phyloP scores from a whole-genome alignment of 768 basidiomycete genomes.

The Pisolithus marmoratus region DNA sequence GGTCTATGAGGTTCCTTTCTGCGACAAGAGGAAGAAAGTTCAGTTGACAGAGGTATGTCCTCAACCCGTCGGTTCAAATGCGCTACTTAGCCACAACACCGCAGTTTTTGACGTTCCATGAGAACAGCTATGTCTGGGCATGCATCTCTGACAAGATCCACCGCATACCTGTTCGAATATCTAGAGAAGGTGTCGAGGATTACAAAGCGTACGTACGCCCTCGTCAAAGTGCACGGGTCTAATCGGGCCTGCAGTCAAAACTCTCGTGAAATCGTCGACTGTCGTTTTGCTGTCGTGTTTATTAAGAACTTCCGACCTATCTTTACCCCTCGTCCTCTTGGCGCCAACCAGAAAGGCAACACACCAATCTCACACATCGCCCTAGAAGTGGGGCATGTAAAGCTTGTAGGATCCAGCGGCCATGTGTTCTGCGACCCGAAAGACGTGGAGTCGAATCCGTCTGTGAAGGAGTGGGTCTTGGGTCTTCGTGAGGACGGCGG shows the following conservation, averaged over 20 bases:
- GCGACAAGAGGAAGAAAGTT: slow-evolving; percentile 42
- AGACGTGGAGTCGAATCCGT: slow-evolving; percentile 32
- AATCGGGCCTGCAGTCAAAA: slow-evolving; percentile 3
- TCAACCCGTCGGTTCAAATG: background rate
- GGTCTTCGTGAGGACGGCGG: slow-evolving; percentile 55
- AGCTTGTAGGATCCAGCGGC: slow-evolving; percentile 36
- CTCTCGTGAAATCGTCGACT: slow-evolving; percentile 36
- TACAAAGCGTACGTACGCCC: slow-evolving; percentile 35
- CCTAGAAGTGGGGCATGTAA: slow-evolving; percentile 46
- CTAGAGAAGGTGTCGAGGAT: slow-evolving; percentile 40
- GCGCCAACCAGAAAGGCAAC: slow-evolving; percentile 25
- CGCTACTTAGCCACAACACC: background rate
- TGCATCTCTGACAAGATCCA: slow-evolving; percentile 53
- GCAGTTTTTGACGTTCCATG: slow-evolving; percentile 53
- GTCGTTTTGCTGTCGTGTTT: slow-evolving; percentile 40
- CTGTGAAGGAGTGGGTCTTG: slow-evolving; percentile 32
- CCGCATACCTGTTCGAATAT: slow-evolving; percentile 49
- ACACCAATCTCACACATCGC: slow-evolving; percentile 42
- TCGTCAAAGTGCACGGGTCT: background rate
- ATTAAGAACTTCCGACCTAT: slow-evolving; percentile 48
- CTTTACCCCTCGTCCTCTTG: slow-evolving; percentile 48
- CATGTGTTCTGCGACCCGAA: slow-evolving; percentile 47
- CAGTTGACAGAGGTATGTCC: slow-evolving; percentile 52
- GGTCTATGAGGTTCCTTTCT: slow-evolving; percentile 17
- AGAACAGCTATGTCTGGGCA: slow-evolving; percentile 54